phyloP scores from a whole-genome alignment of 352 stramenopile species.

The Phytophthora lateralis region DNA sequence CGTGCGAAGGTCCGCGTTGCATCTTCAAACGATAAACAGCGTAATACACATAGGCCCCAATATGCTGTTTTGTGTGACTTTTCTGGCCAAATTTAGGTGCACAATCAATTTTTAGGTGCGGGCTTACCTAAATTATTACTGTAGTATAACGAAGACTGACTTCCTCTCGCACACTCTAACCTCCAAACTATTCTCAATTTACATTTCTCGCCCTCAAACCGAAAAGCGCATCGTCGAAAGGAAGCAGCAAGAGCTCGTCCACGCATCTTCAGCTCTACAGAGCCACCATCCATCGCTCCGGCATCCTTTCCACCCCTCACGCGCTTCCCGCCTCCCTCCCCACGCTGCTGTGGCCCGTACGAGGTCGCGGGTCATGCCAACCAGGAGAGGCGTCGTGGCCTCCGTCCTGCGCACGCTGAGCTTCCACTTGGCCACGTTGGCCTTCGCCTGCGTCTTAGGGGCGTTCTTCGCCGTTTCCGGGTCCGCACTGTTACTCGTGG shows the following conservation, averaged over 20 bases:
- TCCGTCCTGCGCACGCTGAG: conserved; percentile 47
- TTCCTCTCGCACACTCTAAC: not conserved
- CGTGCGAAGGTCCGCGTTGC: conserved; percentile 2
- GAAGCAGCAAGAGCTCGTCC: conserved; percentile 13
- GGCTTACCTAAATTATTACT: too few species aligned
- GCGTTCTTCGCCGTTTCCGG: conserved; percentile 46
- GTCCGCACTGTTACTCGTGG: conserved; percentile 40
- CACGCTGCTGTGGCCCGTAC: conserved; percentile 8
- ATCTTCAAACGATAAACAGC: conserved; percentile 17
- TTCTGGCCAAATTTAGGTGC: too few species aligned
- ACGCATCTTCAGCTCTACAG: conserved; percentile 2
- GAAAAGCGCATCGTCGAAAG: conserved; percentile 21
- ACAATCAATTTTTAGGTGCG: too few species aligned
- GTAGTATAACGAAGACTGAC: conserved; percentile 11
- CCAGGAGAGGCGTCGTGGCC: conserved; percentile 33
- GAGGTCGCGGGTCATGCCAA: conserved; percentile 27
- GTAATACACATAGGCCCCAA: conserved; percentile 14
- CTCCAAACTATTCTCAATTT: not conserved
- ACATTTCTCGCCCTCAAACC: not conserved
- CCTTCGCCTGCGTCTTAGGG: conserved; percentile 46
- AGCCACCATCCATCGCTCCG: not conserved
- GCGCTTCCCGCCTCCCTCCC: conserved; percentile 3
- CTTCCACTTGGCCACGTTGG: conserved; percentile 61
- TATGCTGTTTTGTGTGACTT: too few species aligned
- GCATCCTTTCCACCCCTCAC: not conserved